Conservation (phyloP, 768 basidiomycete species). For the Jaapia argillacea region DNA sequence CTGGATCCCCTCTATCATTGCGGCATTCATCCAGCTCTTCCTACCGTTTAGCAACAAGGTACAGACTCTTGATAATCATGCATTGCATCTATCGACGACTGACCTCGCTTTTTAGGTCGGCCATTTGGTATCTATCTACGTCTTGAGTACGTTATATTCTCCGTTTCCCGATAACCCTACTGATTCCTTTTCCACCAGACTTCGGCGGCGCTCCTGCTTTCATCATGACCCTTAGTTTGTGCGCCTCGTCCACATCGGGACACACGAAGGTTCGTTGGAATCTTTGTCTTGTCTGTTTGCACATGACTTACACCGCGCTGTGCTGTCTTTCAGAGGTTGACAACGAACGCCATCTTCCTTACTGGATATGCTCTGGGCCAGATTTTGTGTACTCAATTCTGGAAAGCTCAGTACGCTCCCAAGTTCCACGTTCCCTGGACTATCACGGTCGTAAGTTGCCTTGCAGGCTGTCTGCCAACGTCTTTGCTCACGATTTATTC, state of each 20-base stretch:
- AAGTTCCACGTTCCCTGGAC: constrained; percentile 15
- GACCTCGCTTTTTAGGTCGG: not conserved
- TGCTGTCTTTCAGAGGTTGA: constrained; percentile 7
- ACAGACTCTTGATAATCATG: constrained; percentile 9
- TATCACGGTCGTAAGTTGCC: constrained; percentile 16
- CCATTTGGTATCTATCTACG: not conserved
- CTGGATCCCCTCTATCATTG: constrained; percentile 19
- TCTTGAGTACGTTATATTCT: not conserved
- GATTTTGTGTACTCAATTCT: constrained; percentile 16
- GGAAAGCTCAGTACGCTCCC: constrained; percentile 11
- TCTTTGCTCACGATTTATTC: not conserved
- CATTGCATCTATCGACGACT: no score
- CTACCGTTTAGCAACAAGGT: constrained; percentile 12
- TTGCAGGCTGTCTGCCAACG: constrained; percentile 4
- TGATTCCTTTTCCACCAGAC: constrained; percentile 3
- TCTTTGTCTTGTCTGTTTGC: no score
- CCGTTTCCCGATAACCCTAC: constrained; percentile 11
- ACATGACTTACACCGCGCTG: no score
- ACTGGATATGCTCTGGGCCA: constrained; percentile 22
- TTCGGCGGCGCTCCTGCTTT: constrained; percentile 9
- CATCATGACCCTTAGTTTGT: constrained; percentile 9
- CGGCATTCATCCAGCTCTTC: constrained; percentile 9
- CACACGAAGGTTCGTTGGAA: constrained; percentile 13
- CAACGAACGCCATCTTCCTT: constrained; percentile 16
- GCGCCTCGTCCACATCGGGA: constrained; percentile 7